Base-by-base conservation (phyloP, 2,329 filamentous ascomycete genomes). In the Paecilomyces fulvus region DNA sequence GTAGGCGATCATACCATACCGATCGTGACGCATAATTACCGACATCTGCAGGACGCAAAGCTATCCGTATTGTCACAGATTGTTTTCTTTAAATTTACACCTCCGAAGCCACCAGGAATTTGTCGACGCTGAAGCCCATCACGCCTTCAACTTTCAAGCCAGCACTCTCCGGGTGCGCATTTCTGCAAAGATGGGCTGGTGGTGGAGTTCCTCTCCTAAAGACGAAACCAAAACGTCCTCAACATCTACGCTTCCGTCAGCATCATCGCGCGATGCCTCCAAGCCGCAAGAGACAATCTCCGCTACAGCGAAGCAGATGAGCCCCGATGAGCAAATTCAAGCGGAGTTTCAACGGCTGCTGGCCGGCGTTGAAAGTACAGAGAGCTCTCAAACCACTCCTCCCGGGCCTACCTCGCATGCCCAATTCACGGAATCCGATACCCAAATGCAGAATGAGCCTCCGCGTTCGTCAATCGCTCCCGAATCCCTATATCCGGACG, bases 401-500 rank as follows among this genome's bases (percentile, higher is more conserved):
- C 54, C 53, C 51, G 58, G 43, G 1, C 33, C 51, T 33, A 21
- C 46, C 8, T 33, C 51, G 50, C 52, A 30, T 49, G 17, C 30
- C 43, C 43, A 10, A 31, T 31, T 48, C 20, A 67, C 61, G 67
- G 68, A 60, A 64, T 49, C 55, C 59, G 25, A 49, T 50, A 49
- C 51, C 58, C 51, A 55, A 52, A 37, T 53, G 4, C 51, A 56
- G 11, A 58, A 62, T 56, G 52, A 53, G 56, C 56, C 66, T 14
- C 25, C 25, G 2, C 61, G 64, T 33, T 63, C 63, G 33, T 69
- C 72, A 50, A 73, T 80, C 57, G 72, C 88, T 57, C 82, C 85
- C 63, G 84, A 89, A 61, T 83, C 85, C 60, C 79, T 90, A 53
- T 88, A 94, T 59, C 90, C 90, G 0, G 85, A 85, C 48, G 84